Base-by-base conservation (phyloP, 1,284 basidiomycete species). In the Ustilago loliicola region DNA sequence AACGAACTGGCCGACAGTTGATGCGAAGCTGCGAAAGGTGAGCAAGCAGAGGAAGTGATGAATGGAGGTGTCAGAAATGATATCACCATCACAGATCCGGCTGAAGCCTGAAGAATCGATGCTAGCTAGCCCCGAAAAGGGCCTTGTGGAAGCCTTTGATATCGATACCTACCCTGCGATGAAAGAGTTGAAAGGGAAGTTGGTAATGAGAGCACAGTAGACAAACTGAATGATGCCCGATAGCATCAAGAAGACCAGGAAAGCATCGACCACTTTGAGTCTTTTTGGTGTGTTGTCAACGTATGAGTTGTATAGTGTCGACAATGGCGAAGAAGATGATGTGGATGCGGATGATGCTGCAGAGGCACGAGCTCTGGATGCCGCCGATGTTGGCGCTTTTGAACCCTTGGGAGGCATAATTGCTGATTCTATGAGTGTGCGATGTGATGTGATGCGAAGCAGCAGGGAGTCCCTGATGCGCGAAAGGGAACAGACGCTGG, bases 121-220 rank as follows among this genome's bases (percentile, higher is more conserved):
- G 6, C 17, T 15, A 15, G 3, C 36, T 15, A 34, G 32, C 32
- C 6, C 5, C 11, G 11, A 34, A 11, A 34, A 6, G 5, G 32
- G 32, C 11, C 32, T 34, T 34, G 5, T 11, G 32, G 11, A 34
- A 11, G 11, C 32, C 32, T 34, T 11, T 11, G 32, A 11, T 34
- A 11, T 25, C 25, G 17, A 27, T 1, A 88, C 93, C 80, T 88
- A 98, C 95, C 95, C 95, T 80, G 95, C 92, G 70, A 98, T 88
- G 88, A 98, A 99, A 38, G 96, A 94, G 83, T 98, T 98, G 90
- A 97, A 98, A 17, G 96, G 96, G 87, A 92, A 99, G 88, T 93
- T 93, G 65, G 95, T 95, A 77, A 99, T 89, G 76, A 95, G 89
- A 36, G 97, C 87, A 87, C 96, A 95, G 88, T 99, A 98, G 19